A percentile compares a stretch with the other conserved stretches of the same genome.
These are phyloP conservation scores for Anthracocystis setariae DNA, from an alignment of 1,284 basidiomycete species.

Conservation along the genomic window DNA sequence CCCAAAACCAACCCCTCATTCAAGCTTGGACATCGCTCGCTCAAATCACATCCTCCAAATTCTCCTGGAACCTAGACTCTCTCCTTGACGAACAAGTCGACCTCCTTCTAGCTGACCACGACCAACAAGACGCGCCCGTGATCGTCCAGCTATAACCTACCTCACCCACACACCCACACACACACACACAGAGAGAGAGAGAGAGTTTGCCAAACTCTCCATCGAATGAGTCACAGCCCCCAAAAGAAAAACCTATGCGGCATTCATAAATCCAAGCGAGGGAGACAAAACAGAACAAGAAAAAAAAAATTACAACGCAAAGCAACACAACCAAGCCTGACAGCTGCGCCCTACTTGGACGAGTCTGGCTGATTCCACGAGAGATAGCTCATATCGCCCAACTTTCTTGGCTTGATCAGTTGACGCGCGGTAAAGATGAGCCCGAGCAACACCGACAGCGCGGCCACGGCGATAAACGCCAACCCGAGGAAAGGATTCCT, in stretches of 20 bases:
- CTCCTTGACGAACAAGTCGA: slow-evolving; percentile 44
- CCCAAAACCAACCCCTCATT: slow-evolving; percentile 9
- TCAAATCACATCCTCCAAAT: slow-evolving; percentile 8
- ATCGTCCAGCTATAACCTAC: slow-evolving; percentile 23
- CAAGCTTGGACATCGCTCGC: slow-evolving; percentile 35
- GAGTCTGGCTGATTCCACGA: slow-evolving; percentile 63
- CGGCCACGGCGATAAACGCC: slow-evolving; percentile 91
- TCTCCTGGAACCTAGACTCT: slow-evolving; percentile 36
- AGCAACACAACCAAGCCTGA: too few relatives aligned
- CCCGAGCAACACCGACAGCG: slow-evolving; percentile 86
- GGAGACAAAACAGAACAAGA: too few relatives aligned
- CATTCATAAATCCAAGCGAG: too few relatives aligned
- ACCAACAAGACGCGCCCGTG: slow-evolving; percentile 43
- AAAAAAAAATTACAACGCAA: too few relatives aligned
- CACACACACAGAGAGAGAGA: too few relatives aligned
- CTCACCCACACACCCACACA: too few relatives aligned
- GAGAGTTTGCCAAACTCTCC: too few relatives aligned
- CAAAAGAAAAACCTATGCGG: too few relatives aligned
- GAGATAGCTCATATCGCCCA: slow-evolving; percentile 69
- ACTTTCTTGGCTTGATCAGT: slow-evolving; percentile 87
- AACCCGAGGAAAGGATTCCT: slow-evolving; percentile 97
- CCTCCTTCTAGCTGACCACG: slow-evolving; percentile 32
- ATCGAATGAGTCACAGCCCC: too few relatives aligned
- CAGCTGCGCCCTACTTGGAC: too few relatives aligned
- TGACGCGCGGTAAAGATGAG: slow-evolving; percentile 89